phyloP scores from a whole-genome alignment of 257 asterid species.

The Verbena officinalis region DNA sequence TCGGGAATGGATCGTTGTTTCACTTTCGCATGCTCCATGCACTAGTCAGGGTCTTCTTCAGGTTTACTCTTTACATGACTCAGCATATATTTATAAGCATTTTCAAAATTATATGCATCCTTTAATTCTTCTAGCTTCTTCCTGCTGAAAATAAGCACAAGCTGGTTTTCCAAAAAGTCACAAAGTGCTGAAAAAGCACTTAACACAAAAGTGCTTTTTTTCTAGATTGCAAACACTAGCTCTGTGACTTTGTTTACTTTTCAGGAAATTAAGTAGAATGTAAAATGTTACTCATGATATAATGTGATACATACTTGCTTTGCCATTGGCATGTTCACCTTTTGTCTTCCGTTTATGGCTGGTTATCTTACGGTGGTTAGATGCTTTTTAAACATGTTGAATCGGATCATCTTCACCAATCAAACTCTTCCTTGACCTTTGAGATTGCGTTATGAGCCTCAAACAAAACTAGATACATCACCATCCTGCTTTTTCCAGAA shows the following conservation, averaged over 20 bases:
- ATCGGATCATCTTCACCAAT: neutral
- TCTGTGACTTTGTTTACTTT: neutral
- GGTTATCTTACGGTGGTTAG: neutral
- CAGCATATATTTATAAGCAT: neutral
- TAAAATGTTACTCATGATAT: neutral
- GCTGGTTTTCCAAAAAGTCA: too few species aligned
- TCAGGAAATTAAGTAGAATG: neutral
- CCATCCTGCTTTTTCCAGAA: neutral
- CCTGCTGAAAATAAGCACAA: too few species aligned
- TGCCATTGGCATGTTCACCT: neutral
- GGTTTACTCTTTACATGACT: slow-evolving; percentile 46
- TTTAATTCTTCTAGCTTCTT: too few species aligned
- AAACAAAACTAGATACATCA: too few species aligned
- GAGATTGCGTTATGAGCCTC: neutral
- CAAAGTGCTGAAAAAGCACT: too few species aligned
- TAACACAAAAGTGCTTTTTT: too few species aligned
- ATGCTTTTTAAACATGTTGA: neutral
- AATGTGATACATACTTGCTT: neutral
- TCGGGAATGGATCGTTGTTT: slow-evolving; percentile 91
- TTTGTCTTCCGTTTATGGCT: neutral
- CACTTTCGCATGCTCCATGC: slow-evolving; percentile 99
- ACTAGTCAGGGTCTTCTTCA: slow-evolving; percentile 99
- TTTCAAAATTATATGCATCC: neutral
- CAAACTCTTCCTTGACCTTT: neutral
- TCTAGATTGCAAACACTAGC: too few species aligned